Percentiles rank a stretch among this genome's conserved stretches.
Conservation (phyloP, 805 yeast genomes). For the Schizosaccharomyces japonicus region DNA sequence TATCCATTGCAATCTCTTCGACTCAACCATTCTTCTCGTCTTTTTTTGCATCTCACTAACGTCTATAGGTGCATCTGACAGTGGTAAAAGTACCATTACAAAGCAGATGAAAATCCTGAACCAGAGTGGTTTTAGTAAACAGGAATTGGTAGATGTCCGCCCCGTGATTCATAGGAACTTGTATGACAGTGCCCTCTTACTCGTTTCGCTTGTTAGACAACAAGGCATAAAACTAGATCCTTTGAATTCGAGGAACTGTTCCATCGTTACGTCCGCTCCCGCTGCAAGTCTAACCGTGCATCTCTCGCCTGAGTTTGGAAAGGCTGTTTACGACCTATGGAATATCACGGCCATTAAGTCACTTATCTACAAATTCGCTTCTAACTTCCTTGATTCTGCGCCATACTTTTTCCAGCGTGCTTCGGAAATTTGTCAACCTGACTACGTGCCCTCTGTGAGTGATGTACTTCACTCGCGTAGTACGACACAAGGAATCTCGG, state of each 20-base stretch:
- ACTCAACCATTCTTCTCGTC: background rate
- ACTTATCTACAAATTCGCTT: slow-evolving; percentile 43
- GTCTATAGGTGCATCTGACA: slow-evolving; percentile 47
- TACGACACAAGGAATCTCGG: slow-evolving; percentile 81
- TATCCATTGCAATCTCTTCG: background rate
- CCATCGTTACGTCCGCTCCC: slow-evolving; percentile 8
- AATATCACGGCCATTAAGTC: slow-evolving; percentile 21
- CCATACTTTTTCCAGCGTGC: slow-evolving; percentile 32
- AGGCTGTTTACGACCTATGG: slow-evolving; percentile 53
- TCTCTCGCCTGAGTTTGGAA: slow-evolving; percentile 34
- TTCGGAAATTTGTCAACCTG: slow-evolving; percentile 31
- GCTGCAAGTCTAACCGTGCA: slow-evolving; percentile 7
- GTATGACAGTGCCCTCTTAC: slow-evolving; percentile 18
- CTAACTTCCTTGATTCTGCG: slow-evolving; percentile 71
- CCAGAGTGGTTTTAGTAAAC: slow-evolving; percentile 44
- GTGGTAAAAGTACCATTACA: slow-evolving; percentile 59
- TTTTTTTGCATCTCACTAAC: background rate
- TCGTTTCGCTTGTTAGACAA: slow-evolving; percentile 33
- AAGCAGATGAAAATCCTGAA: slow-evolving; percentile 64
- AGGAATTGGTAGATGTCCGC: slow-evolving; percentile 56
- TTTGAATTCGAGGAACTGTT: background rate
- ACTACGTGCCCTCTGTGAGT: slow-evolving; percentile 46
- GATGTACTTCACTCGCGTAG: slow-evolving; percentile 74
- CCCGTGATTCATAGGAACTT: slow-evolving; percentile 88
- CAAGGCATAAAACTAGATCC: slow-evolving; percentile 19